Conservation (phyloP, 208 protist genomes). For the Herpetomonas tarakana region DNA sequence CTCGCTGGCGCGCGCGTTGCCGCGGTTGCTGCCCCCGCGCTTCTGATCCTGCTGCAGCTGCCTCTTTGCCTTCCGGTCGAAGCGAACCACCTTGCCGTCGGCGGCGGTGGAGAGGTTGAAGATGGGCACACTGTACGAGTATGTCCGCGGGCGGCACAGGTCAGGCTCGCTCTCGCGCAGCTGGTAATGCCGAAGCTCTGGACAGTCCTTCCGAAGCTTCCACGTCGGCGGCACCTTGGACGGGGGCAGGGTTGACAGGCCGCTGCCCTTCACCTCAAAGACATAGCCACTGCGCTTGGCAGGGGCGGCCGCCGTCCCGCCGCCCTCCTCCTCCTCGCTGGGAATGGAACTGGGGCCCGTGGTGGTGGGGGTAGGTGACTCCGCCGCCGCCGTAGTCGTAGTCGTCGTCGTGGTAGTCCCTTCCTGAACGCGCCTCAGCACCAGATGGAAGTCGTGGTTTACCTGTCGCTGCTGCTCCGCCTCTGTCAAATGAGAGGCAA, state of each 20-base stretch:
- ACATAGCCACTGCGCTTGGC: background rate
- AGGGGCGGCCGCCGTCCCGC: background rate
- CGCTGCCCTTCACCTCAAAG: constrained; percentile 36
- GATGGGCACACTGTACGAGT: constrained; percentile 51
- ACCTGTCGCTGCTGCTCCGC: constrained; percentile 32
- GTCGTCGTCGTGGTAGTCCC: background rate
- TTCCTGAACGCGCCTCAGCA: constrained; percentile 16
- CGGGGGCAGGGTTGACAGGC: constrained; percentile 16
- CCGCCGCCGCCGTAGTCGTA: background rate
- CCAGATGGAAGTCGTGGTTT: constrained; percentile 24
- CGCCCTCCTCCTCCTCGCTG: background rate
- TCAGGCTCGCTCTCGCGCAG: constrained; percentile 38
- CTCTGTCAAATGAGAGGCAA: constrained; percentile 16
- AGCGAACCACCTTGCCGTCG: constrained; percentile 17
- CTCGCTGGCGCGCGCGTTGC: background rate
- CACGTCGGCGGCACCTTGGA: constrained; percentile 16
- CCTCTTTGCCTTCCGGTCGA: constrained; percentile 1
- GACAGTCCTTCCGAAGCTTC: constrained; percentile 2
- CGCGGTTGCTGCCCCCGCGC: constrained; percentile 6
- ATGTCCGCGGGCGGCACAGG: constrained; percentile 48
- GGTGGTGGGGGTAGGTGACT: background rate
- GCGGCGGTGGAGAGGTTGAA: constrained; percentile 26
- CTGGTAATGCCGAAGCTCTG: constrained; percentile 17
- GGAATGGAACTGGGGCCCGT: no score
- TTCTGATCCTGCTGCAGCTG: constrained; percentile 3